Conservation (phyloP, 257 asterid genomes). For the Lithospermum erythrorhizon region DNA sequence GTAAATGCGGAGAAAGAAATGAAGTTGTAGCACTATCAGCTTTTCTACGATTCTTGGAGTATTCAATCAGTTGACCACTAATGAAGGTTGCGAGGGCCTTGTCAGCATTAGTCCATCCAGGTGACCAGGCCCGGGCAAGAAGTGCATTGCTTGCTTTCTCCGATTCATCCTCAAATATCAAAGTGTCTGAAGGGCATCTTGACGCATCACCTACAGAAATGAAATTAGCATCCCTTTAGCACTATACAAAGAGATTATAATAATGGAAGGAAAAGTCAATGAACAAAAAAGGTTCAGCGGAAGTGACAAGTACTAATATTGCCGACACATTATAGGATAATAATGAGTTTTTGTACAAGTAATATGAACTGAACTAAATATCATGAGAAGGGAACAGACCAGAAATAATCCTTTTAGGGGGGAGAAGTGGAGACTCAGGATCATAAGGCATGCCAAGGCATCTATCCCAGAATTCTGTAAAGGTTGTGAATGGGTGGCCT, state of each 20-base stretch:
- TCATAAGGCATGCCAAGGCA: slow-evolving; percentile 88
- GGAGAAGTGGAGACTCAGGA: slow-evolving; percentile 89
- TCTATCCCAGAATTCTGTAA: slow-evolving; percentile 73
- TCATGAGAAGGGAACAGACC: slow-evolving; percentile 30
- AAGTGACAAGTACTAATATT: background rate
- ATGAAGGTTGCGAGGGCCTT: slow-evolving; percentile 66
- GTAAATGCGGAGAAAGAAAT: slow-evolving; percentile 85
- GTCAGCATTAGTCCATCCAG: slow-evolving; percentile 93
- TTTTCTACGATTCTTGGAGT: slow-evolving; percentile 76
- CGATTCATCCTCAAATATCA: slow-evolving; percentile 71
- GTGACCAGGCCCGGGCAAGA: slow-evolving; percentile 93
- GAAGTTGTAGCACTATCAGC: slow-evolving; percentile 95
- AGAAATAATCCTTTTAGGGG: slow-evolving; percentile 68
- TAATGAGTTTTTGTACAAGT: no score
- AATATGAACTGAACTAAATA: background rate
- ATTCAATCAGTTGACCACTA: slow-evolving; percentile 70
- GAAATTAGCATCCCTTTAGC: background rate
- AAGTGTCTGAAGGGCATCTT: slow-evolving; percentile 41
- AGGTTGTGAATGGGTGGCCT: slow-evolving; percentile 55
- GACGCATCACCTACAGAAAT: slow-evolving; percentile 49
- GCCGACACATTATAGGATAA: background rate
- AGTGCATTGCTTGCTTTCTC: slow-evolving; percentile 95
- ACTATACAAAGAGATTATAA: background rate
- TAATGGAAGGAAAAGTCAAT: background rate
- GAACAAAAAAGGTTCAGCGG: background rate